These are phyloP conservation scores for Diaporthe ilicicola DNA, from an alignment of 2,329 filamentous ascomycete species.

Conservation along the genomic window DNA sequence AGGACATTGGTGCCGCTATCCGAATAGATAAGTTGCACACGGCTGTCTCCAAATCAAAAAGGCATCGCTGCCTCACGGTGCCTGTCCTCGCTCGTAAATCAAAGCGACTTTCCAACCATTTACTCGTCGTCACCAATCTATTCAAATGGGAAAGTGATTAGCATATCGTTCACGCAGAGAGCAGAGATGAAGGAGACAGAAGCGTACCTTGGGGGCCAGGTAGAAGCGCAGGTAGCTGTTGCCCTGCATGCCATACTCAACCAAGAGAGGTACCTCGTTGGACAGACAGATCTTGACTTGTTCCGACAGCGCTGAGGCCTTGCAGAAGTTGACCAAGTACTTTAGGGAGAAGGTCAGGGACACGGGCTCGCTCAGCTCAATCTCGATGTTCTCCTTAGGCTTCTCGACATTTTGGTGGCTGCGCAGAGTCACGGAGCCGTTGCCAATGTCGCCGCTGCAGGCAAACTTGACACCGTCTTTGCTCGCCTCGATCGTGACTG, in stretches of 20 bases:
- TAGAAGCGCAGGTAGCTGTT: slow-evolving; percentile 96
- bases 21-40: slow-evolving; percentile 7
- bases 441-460: slow-evolving; percentile 94
- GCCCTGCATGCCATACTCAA: slow-evolving; percentile 85
- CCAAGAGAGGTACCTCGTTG: slow-evolving; percentile 93
- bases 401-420: slow-evolving; percentile 91
- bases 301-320: slow-evolving; percentile 84
- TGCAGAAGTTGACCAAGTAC: slow-evolving; percentile 99
- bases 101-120: slow-evolving; percentile 20
- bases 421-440: slow-evolving; percentile 90
- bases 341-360: slow-evolving; percentile 97
- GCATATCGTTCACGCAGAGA: background rate
- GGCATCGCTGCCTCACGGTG: slow-evolving; percentile 11
- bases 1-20: background rate
- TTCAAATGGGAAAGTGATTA: background rate
- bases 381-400: slow-evolving; percentile 83
- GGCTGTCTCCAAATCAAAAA: background rate
- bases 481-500: slow-evolving; percentile 93
- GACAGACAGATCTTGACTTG: slow-evolving; percentile 93
- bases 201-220: slow-evolving; percentile 90
- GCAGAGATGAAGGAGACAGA: background rate
- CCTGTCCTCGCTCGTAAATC: slow-evolving; percentile 18
- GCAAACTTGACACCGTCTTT: slow-evolving; percentile 98
- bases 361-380: slow-evolving; percentile 91
- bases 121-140: slow-evolving; percentile 51